Evolutionary conservation across 257 asterid genomes (phyloP), one percentile per base, ranked within the genome.

Genomic region (Rhazya stricta): DNA sequence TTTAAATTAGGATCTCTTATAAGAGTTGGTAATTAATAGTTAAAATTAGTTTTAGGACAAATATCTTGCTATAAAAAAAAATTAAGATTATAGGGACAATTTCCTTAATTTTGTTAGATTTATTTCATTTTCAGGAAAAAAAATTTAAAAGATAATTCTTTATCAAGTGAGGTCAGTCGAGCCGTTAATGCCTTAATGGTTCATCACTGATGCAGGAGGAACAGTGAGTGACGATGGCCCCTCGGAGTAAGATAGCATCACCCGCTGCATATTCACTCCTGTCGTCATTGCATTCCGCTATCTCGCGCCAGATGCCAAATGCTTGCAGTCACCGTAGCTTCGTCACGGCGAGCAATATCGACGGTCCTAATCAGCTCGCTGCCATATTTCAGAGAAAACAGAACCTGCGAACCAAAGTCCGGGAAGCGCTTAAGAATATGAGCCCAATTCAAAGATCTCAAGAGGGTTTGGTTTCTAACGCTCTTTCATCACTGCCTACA

Each of bases 361-460:
- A 54, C 62, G 63, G 15, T 27, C 66, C 76, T 15, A 34, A 23
- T 39, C 76, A 53, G 53, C 67, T 72, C 19, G 76, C 53, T 50
- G 76, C 51, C 32, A 72, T 53, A 53, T 72, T 72, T 25, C 45
- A 25, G 39, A 21, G 37, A 30, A 72, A 72, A 57, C 53, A 27
- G 50, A 7, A n/a, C 29, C 67, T 72, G 53, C 76, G 67, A 54
- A 51, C 76, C 43, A 72, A 72, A 56, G 37, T 72, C 42, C 37
- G 67, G 30, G 56, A 51, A 36, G 76, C 39, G 23, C 67, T 72
- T 0, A 34, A 36, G 46, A 30, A 71, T 19, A 71, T 71, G 74
- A 71, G 63, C 43, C 63, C 63, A 15, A 48, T 50, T 50, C 62
- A 71, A 71, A 29, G 74, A 50, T 46, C 62, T 27, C 48, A 53